Evolutionary conservation across 2,329 filamentous ascomycete genomes (phyloP), one percentile per base, ranked within the genome.

Genomic region (Fusarium sp.): DNA sequence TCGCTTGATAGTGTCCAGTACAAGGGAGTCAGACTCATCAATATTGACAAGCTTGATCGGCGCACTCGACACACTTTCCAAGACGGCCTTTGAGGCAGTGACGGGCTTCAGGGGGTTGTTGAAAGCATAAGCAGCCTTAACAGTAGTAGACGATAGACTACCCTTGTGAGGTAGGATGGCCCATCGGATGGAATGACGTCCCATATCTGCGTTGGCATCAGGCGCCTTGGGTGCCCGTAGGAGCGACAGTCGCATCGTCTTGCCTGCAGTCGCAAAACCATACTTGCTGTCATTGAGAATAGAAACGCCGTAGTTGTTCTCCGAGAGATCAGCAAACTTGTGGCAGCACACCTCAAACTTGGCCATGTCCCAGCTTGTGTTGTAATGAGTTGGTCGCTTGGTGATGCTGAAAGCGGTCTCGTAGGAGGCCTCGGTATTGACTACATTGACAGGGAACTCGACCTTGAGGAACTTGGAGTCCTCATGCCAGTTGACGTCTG

Each of bases 401-500:
- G 96, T 92, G 76, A 98, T 90, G 76, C 96, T 96, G 79, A 94
- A 98, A 79, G 98, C 95, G 13, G 94, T 97, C 83, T 99, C 96
- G 82, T 99, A 99, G 18, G 91, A 94, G 38, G 96, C 96, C 83
- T 98, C 95, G 0, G 93, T 97, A 83, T 96, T 98, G 76, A 91
- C 90, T 72, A 98, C 88, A 78, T 97, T 92, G 72, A 98, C 95
- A 0, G 96, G 96, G 84, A 99, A 99, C 82, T 99, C 96, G 57
- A 98, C 96, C 87, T 99, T 99, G 80, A 99, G 89, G 87, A 98
- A 98, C 81, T 96, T 97, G 92, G 96, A 98, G 18, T 91, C 94
- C 83, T 99, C 96, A 76, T 92, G 93, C 96, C 96, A 99, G 80
- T 98, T 94, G n/a, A 98, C 94, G 75, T 97, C 94, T 57, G 92